Base-by-base conservation (phyloP, 2,329 filamentous ascomycete species). In the Zymoseptoria brevis region DNA sequence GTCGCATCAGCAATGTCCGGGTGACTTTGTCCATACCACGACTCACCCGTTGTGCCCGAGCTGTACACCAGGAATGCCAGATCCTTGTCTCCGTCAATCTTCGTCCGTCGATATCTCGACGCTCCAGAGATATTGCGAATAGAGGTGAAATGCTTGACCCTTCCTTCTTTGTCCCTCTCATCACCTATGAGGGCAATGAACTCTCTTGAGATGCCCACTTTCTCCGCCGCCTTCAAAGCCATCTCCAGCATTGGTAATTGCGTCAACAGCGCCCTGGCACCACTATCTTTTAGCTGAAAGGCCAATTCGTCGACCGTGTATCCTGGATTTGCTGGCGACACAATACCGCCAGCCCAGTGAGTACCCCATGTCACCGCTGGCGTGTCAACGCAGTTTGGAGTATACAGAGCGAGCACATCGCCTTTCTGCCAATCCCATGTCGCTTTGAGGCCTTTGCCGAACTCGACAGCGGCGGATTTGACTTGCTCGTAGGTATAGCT, bases 61-160 rank as follows among this genome's bases (percentile, higher is more conserved):
- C 87, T 90, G 74, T 96, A 96, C 0, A 95, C 90, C 59, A 96
- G 74, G 69, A 94, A 96, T 0, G 89, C 87, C 26, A 94, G 73
- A 71, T 96, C 90, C 59, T 84, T 86, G 54, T 81, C 80, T 0
- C 89, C 83, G 54, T 88, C 79, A 55, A 90, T 75, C 66, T 82
- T 85, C 4, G 84, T 78, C 57, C 81, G 81, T 19, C 83, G 79
- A 67, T 82, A 84, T 64, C 83, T 79, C 2, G 80, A 77, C 0
- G 81, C 78, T 3, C 83, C 80, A 1, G 83, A 82, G 19, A 84
- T 82, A 64, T 89, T 86, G 57, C 84, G 79, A 19, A 93, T 81
- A 64, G 82, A 83, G 1, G 82, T 85, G 72, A 90, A 95, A 73
- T 95, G 90, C 74, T 85, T 87, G 68, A 85, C 79, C 51, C 73